Evolutionary conservation across 352 stramenopile species (phyloP).

Genomic region (Globisporangium canariense): DNA sequence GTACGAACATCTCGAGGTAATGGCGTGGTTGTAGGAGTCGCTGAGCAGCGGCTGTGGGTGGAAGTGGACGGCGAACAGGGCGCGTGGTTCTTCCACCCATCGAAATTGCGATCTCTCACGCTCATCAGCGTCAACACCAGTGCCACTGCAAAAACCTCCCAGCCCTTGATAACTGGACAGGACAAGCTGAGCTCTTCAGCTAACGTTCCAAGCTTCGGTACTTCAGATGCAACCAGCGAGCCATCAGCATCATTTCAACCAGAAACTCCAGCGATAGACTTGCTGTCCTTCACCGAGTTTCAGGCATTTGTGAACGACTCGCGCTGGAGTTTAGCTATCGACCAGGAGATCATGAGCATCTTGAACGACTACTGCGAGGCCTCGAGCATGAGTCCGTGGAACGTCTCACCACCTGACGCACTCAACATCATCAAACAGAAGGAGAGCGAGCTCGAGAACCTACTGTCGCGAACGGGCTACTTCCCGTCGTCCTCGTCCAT

Average conservation of each 20-base stretch:
- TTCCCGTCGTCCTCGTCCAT: neutral
- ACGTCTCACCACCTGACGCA: slow-evolving; percentile 40
- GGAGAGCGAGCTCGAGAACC: slow-evolving; percentile 6
- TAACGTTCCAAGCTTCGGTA: neutral
- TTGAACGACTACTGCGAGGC: slow-evolving; percentile 58
- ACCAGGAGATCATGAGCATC: slow-evolving; percentile 37
- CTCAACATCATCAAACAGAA: slow-evolving; percentile 25
- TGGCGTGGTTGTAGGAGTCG: slow-evolving; percentile 62
- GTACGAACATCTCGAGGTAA: slow-evolving; percentile 77
- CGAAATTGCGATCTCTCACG: slow-evolving; percentile 45
- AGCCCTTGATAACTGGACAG: neutral
- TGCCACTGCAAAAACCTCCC: neutral
- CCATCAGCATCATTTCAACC: neutral
- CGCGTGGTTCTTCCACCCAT: slow-evolving; percentile 80
- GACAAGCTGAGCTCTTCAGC: neutral
- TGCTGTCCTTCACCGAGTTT: slow-evolving; percentile 24
- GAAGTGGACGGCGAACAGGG: slow-evolving; percentile 74
- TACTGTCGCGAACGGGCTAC: neutral
- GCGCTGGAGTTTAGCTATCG: slow-evolving; percentile 36
- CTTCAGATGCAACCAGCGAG: no score
- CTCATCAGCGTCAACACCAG: slow-evolving; percentile 15
- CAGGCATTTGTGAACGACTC: slow-evolving; percentile 25
- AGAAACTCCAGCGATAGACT: neutral
- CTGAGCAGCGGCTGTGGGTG: slow-evolving; percentile 66
- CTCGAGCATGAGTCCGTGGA: slow-evolving; percentile 56